Percentiles rank a stretch among this genome's conserved stretches.
phyloP scores from a whole-genome alignment of 2,329 filamentous ascomycete genomes.

The Talaromyces rugulosus region DNA sequence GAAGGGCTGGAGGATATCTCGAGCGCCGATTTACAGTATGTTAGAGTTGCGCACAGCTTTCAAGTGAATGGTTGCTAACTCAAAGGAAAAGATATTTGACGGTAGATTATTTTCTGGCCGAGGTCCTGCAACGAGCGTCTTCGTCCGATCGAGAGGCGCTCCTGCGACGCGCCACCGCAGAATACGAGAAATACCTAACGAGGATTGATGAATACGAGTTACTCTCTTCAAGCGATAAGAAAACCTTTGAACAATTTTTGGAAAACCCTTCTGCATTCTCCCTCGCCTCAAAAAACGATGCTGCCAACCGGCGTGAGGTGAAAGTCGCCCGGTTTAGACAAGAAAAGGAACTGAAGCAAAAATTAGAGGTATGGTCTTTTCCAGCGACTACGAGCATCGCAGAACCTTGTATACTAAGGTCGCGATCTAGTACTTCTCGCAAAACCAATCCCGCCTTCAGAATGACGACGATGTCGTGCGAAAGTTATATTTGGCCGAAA shows the following conservation, averaged over 20 bases:
- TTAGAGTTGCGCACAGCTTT: not conserved
- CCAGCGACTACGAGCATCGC: conserved; percentile 20
- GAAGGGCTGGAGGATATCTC: conserved; percentile 82
- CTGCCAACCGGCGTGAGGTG: conserved; percentile 67
- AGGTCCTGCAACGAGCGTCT: conserved; percentile 65
- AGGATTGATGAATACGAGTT: conserved; percentile 75
- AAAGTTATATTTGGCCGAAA: conserved; percentile 70
- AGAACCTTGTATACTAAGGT: not conserved
- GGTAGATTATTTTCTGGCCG: conserved; percentile 72
- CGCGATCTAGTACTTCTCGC: conserved; percentile 51
- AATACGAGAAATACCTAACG: conserved; percentile 75
- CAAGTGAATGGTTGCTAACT: conserved; percentile 13
- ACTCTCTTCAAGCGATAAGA: conserved; percentile 60
- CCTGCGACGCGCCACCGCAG: conserved; percentile 60
- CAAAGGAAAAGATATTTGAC: conserved; percentile 61
- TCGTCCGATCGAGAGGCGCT: conserved; percentile 61
- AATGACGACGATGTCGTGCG: conserved; percentile 83
- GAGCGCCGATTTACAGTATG: conserved; percentile 74
- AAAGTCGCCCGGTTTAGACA: conserved; percentile 83
- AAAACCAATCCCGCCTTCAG: conserved; percentile 57
- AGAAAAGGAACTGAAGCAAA: conserved; percentile 80
- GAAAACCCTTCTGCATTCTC: conserved; percentile 71
- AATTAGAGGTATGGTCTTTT: conserved; percentile 58
- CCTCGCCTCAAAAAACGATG: conserved; percentile 62
- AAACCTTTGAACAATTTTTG: conserved; percentile 67